These are phyloP conservation scores for Sphaerulina vaccinii DNA, from an alignment of 2,329 filamentous ascomycete species.

Conservation along the genomic window DNA sequence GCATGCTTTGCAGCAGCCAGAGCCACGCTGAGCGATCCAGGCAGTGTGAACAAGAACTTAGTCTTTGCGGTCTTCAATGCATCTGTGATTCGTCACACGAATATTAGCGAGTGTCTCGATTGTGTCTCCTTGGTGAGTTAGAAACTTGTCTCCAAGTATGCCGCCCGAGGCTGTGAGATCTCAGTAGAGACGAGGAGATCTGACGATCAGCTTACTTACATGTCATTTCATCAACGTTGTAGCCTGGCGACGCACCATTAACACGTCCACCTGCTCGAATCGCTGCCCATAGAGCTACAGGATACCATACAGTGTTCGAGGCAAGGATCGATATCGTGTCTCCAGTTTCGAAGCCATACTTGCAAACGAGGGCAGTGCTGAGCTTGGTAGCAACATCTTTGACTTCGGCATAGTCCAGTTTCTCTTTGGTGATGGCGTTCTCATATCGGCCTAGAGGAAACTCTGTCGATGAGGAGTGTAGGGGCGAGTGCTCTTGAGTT, in stretches of 20 bases:
- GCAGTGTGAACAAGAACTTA: constrained; percentile 57
- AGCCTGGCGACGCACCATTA: constrained; percentile 62
- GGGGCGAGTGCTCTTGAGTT: constrained; percentile 50
- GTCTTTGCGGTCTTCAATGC: constrained; percentile 57
- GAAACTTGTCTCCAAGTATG: too few species aligned
- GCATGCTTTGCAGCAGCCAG: constrained; percentile 52
- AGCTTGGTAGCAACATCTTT: constrained; percentile 57
- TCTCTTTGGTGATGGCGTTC: constrained; percentile 58
- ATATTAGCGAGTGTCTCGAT: too few species aligned
- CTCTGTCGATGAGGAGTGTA: constrained; percentile 35
- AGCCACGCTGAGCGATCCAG: constrained; percentile 53
- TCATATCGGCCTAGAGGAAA: constrained; percentile 51
- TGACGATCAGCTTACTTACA: background rate
- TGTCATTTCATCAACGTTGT: constrained; percentile 53
- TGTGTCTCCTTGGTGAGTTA: too few species aligned
- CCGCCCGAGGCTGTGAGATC: too few species aligned
- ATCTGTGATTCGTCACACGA: constrained; percentile 65
- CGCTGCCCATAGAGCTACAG: constrained; percentile 59
- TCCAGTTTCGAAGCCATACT: constrained; percentile 53
- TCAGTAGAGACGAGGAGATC: background rate
- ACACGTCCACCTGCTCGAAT: constrained; percentile 55
- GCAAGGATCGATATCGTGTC: constrained; percentile 61
- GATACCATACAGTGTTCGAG: constrained; percentile 65
- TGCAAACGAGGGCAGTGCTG: constrained; percentile 57
- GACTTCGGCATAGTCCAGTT: constrained; percentile 56